Conservation (phyloP, 2,329 filamentous ascomycete genomes). For the Ophiostoma tasmaniense region DNA sequence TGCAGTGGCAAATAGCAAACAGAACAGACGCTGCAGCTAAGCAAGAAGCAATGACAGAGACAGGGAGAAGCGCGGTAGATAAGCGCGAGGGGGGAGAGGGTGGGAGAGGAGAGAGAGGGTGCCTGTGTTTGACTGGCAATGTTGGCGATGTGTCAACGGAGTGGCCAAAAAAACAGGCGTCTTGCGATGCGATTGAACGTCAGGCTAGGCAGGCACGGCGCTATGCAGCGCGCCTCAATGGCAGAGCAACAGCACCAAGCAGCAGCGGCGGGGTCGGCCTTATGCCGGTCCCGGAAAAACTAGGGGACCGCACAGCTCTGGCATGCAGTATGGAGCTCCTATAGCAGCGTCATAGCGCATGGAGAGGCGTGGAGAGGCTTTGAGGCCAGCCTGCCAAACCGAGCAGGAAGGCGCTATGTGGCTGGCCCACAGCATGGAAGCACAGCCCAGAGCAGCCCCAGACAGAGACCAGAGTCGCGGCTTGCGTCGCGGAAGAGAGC, state of each 20-base stretch:
- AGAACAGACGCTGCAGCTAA: neutral
- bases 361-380: neutral
- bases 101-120: neutral
- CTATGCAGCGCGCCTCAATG: conserved; percentile 2
- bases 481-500: conserved; percentile 1
- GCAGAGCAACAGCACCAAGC: conserved; percentile 9
- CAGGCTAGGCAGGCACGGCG: conserved; percentile 10
- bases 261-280: conserved; percentile 13
- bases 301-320: conserved; percentile 7
- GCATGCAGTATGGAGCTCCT: neutral
- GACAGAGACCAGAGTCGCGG: neutral
- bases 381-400: too few species aligned
- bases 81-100: neutral
- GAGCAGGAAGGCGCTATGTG: too few species aligned
- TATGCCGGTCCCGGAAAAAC: conserved; percentile 17
- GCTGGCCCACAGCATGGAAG: too few species aligned
- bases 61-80: neutral
- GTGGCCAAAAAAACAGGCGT: neutral
- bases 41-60: neutral
- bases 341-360: neutral
- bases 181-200: conserved; percentile 11
- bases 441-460: neutral
- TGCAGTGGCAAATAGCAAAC: neutral
- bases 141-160: conserved; percentile 10
- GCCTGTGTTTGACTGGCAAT: neutral